Base-by-base conservation (phyloP, 306 rosid genomes). In the Dalbergia cochinchinensis region DNA sequence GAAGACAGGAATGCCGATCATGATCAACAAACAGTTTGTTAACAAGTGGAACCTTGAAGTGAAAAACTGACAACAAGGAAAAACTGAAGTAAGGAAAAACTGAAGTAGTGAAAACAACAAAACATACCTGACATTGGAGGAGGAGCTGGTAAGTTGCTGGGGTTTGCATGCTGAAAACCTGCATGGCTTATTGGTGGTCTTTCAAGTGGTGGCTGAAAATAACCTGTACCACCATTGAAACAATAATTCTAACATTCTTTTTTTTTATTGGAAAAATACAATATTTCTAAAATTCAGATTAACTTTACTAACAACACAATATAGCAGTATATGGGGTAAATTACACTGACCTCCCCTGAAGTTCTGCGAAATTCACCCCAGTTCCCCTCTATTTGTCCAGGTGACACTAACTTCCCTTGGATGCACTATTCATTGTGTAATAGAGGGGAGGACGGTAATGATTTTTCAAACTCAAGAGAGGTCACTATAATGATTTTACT, bases 61-160 rank as follows among this genome's bases (percentile, higher is more conserved):
- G 44, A 70, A 13, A 33, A 8, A 41, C 31, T 19, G 18, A 67
- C 53, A 64, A 65, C 1, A 6, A 15, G 31, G 7, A 48, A 1
- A 22, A 39, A 14, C 5, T 14, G 54, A 11, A 35, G 39, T 8
- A 11, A 44, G 14, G 12, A 47, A 70, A 9, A 6, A n/a, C 5
- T 14, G 54, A 11, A 35, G 39, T 8, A 11, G 54, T 18, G 12
- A 47, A 70, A 9, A 6, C 34, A 12, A 26, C 39, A 47, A 65
- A 81, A 69, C 14, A 69, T 82, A 93, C 99, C 98, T 86, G 96
- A 82, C 47, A 87, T 81, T 48, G 97, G 88, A 75, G 94, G 94
- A 61, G 92, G 91, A 78, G 86, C 76, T 62, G 98, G 92, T 74
- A 93, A 69, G 83, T 65, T 90, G 79, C 77, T 88, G 48, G 99